A percentile compares a stretch with the other conserved stretches of the same genome.
These are phyloP conservation scores for Arachis monticola DNA, from an alignment of 331 rosid species.

Conservation along the genomic window DNA sequence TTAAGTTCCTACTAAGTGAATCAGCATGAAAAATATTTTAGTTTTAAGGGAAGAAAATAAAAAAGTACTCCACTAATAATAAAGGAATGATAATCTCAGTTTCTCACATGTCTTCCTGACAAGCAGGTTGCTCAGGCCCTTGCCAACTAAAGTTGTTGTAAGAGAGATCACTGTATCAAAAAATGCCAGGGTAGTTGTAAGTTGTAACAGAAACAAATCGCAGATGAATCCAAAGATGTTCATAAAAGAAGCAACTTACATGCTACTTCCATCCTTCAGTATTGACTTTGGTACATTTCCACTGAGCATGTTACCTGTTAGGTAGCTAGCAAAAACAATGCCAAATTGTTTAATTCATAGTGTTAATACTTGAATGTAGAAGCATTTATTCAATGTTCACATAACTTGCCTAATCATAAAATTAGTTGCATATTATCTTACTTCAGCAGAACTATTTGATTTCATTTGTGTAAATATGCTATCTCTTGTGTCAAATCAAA, in stretches of 20 bases:
- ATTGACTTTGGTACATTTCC: constrained; percentile 64
- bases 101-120: constrained; percentile 61
- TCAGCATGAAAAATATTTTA: constrained; percentile 31
- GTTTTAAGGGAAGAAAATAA: not conserved
- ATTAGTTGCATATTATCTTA: not conserved
- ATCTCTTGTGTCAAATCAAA: constrained; percentile 13
- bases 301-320: constrained; percentile 65
- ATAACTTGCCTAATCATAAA: constrained; percentile 3
- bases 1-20: constrained; percentile 54
- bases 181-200: constrained; percentile 32
- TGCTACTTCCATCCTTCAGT: constrained; percentile 64
- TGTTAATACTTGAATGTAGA: constrained; percentile 16
- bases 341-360: constrained; percentile 4
- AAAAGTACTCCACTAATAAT: no score
- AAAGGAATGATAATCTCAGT: not conserved
- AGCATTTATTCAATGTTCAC: constrained; percentile 2
- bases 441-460: constrained; percentile 3
- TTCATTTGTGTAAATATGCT: constrained; percentile 5
- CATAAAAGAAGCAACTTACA: constrained; percentile 56
- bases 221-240: not conserved
- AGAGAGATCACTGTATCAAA: constrained; percentile 71
- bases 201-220: constrained; percentile 32
- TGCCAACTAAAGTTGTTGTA: constrained; percentile 81
- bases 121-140: constrained; percentile 60
- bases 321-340: constrained; percentile 56